Percentiles rank a stretch among this genome's conserved stretches.
Evolutionary conservation across 306 rosid species (phyloP).

Genomic region (Calophaca sinica): DNA sequence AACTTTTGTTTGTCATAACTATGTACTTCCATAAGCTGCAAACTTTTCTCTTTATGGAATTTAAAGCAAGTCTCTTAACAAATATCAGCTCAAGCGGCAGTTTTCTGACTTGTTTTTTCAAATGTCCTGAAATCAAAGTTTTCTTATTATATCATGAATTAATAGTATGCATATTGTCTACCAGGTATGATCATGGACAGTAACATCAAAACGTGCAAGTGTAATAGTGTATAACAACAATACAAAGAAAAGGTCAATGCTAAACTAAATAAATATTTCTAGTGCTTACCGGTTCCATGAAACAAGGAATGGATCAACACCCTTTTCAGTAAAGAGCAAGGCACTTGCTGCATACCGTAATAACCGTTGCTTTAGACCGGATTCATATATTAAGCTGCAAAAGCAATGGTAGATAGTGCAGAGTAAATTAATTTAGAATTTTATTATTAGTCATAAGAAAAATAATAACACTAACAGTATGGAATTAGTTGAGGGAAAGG

Average conservation of each 20-base stretch:
- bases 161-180: too few relatives aligned
- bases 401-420: conserved; percentile 37
- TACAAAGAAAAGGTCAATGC: conserved; percentile 14
- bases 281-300: conserved; percentile 93
- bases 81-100: conserved; percentile 19
- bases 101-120: conserved; percentile 1
- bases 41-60: background rate
- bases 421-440: conserved; percentile 34
- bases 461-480: conserved; percentile 12
- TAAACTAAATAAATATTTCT: conserved; percentile 24
- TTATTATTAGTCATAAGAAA: background rate
- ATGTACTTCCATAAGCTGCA: background rate
- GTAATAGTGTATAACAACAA: conserved; percentile 18
- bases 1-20: background rate
- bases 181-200: background rate
- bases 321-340: conserved; percentile 89
- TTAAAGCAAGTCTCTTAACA: conserved; percentile 5
- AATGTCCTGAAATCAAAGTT: too few relatives aligned
- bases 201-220: conserved; percentile 17
- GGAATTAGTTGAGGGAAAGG: conserved; percentile 29
- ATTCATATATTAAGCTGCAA: conserved; percentile 87
- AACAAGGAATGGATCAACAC: conserved; percentile 90
- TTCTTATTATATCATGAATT: too few relatives aligned
- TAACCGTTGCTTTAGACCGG: conserved; percentile 94
- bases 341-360: conserved; percentile 91